Evolutionary conservation across 805 yeast species (phyloP).

Genomic region (Jamesozyma lodderae): DNA sequence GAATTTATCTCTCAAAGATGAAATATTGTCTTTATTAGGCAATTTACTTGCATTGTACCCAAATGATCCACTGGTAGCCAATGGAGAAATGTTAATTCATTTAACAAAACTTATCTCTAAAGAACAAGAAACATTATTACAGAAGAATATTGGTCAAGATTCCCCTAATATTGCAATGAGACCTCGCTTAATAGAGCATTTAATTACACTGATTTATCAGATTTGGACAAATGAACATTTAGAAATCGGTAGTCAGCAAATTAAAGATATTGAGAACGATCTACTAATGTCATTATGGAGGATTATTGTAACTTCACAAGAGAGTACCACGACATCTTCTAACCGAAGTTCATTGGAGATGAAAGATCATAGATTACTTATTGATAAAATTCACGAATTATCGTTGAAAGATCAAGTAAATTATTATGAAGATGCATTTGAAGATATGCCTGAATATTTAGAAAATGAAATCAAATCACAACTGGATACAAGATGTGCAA

Average conservation of each 20-base stretch:
- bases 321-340: conserved; percentile 1
- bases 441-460: conserved; percentile 35
- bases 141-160: conserved; percentile 18
- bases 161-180: conserved; percentile 13
- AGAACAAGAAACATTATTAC: conserved; percentile 28
- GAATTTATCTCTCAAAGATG: conserved; percentile 31
- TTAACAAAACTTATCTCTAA: conserved; percentile 25
- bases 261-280: conserved; percentile 34
- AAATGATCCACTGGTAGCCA: conserved; percentile 8
- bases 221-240: conserved; percentile 16
- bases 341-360: conserved; percentile 8
- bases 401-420: conserved; percentile 21
- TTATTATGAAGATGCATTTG: conserved; percentile 34
- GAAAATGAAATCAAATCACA: conserved; percentile 31
- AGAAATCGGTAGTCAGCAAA: conserved; percentile 11
- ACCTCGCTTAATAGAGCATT: conserved; percentile 16
- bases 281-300: conserved; percentile 44
- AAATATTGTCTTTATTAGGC: conserved; percentile 44
- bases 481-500: conserved; percentile 24
- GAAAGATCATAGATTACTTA: conserved; percentile 20
- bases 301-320: conserved; percentile 34
- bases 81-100: conserved; percentile 19
- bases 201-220: conserved; percentile 12
- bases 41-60: conserved; percentile 25
- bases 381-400: conserved; percentile 31